Conservation (phyloP, 805 yeast species). For the Candida morakotiae region DNA sequence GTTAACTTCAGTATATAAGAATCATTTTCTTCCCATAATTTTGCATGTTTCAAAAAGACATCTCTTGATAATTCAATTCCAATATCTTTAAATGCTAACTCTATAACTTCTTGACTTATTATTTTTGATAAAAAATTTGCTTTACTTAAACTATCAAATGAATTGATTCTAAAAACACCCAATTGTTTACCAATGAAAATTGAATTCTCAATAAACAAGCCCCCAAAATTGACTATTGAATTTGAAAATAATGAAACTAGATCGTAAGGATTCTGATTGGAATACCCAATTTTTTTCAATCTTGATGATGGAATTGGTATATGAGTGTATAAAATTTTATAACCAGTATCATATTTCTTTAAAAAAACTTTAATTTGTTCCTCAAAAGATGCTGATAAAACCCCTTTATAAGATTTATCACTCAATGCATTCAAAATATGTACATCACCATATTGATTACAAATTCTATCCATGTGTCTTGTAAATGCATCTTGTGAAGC, state of each 20-base stretch:
- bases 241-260: slow-evolving; percentile 25
- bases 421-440: slow-evolving; percentile 48
- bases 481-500: slow-evolving; percentile 50
- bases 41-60: slow-evolving; percentile 35
- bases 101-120: slow-evolving; percentile 46
- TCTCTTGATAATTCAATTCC: slow-evolving; percentile 31
- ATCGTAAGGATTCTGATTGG: slow-evolving; percentile 27
- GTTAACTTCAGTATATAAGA: slow-evolving; percentile 35
- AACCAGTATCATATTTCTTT: slow-evolving; percentile 27
- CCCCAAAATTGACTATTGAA: slow-evolving; percentile 42
- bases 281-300: slow-evolving; percentile 33
- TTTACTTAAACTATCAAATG: slow-evolving; percentile 46
- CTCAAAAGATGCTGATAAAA: slow-evolving; percentile 36
- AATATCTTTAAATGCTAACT: slow-evolving; percentile 42
- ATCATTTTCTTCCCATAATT: slow-evolving; percentile 48
- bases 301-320: slow-evolving; percentile 29
- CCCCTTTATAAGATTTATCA: slow-evolving; percentile 41
- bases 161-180: slow-evolving; percentile 48
- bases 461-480: slow-evolving; percentile 45
- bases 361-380: slow-evolving; percentile 31
- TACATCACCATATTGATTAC: slow-evolving; percentile 46
- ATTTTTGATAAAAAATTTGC: slow-evolving; percentile 46
- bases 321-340: slow-evolving; percentile 26
- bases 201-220: slow-evolving; percentile 38
- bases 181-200: slow-evolving; percentile 43